A percentile compares a stretch with the other conserved stretches of the same genome.
phyloP scores from a whole-genome alignment of 495 filamentous ascomycete species.

The Haplographium delicatum region DNA sequence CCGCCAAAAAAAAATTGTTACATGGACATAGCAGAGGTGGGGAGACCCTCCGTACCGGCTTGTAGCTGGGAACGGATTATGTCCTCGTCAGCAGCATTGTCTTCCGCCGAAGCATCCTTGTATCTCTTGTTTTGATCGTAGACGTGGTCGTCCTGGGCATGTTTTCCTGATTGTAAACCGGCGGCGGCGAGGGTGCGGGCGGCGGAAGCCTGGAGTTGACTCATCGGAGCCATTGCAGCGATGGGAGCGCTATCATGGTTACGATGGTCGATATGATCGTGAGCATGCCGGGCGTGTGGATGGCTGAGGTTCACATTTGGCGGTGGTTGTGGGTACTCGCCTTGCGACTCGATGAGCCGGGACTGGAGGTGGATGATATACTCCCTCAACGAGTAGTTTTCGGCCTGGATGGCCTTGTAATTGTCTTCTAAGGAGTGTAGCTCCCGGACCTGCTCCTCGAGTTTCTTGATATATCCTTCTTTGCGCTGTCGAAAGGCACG shows the following conservation, averaged over 20 bases:
- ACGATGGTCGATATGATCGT: slow-evolving; percentile 9
- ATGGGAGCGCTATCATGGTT: slow-evolving; percentile 23
- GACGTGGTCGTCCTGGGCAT: slow-evolving; percentile 26
- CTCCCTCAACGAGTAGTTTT: slow-evolving; percentile 86
- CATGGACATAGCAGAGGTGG: slow-evolving; percentile 12
- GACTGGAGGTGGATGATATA: slow-evolving; percentile 89
- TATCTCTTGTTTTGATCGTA: slow-evolving; percentile 26
- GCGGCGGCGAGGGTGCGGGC: slow-evolving; percentile 31
- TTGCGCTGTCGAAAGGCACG: slow-evolving; percentile 96
- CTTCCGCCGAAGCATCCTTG: slow-evolving; percentile 25
- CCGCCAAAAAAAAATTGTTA: not conserved
- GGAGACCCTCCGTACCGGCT: slow-evolving; percentile 11
- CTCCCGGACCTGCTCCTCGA: slow-evolving; percentile 85
- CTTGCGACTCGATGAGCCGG: slow-evolving; percentile 76
- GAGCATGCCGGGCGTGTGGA: slow-evolving; percentile 18
- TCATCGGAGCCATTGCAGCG: slow-evolving; percentile 34
- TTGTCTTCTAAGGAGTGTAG: slow-evolving; percentile 61
- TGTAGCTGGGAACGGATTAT: slow-evolving; percentile 21
- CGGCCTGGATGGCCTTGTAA: slow-evolving; percentile 69
- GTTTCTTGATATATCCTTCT: slow-evolving; percentile 94
- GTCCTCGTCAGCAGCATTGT: slow-evolving; percentile 24
- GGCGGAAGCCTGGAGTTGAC: slow-evolving; percentile 34
- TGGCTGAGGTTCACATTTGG: slow-evolving; percentile 30
- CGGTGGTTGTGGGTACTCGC: slow-evolving; percentile 79
- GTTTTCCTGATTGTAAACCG: slow-evolving; percentile 27